Evolutionary conservation across 352 stramenopile genomes (phyloP), one percentile per base, ranked within the genome.

Genomic region (Phytophthora constricta): DNA sequence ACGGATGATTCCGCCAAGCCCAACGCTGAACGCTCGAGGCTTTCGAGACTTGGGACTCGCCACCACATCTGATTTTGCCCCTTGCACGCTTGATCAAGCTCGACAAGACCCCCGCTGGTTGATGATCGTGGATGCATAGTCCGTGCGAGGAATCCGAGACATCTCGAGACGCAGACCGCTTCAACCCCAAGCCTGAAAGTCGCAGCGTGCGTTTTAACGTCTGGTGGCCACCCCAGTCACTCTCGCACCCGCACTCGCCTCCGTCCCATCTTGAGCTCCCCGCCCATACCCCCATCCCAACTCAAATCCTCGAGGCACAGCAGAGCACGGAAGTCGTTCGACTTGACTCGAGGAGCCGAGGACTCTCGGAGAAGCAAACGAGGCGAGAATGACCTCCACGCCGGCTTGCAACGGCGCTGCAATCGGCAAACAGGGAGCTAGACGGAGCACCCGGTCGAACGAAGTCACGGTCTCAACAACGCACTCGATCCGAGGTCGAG

Each of bases 231-330:
- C 37, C 45, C 52, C 51, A 51, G 19, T 58, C 45, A 31, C 31
- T 52, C 51, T 26, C 33, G 33, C 54, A 46, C n/a, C 31, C n/a
- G 26, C 48, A 37, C 31, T 37, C 41, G 28, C 47, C 54, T 47
- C 26, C 61, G 59, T 55, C 28, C 67, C 54, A 59, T 49, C 22
- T 58, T 23, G 14, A 47, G 41, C 14, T 47, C 17, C 41, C 51
- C 19, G 46, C 39, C 55, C 46, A 51, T 62, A 68, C 60, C 60
- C 37, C 60, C 54, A 67, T 28, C 49, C 61, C 67, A 67, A 70
- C 70, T 70, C 67, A 67, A 70, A 74, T 70, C 67, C n/a, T 16
- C 26, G 39, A 33, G n/a, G 58, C 65, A 72, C 55, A 45, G 11
- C 11, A 34, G 39, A 72, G 43, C 51, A 46, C 20, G n/a, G 43